Percentiles rank a stretch among this genome's conserved stretches.
Conservation (phyloP, 108 stramenopile genomes). For the Cyclotella cryptica region DNA sequence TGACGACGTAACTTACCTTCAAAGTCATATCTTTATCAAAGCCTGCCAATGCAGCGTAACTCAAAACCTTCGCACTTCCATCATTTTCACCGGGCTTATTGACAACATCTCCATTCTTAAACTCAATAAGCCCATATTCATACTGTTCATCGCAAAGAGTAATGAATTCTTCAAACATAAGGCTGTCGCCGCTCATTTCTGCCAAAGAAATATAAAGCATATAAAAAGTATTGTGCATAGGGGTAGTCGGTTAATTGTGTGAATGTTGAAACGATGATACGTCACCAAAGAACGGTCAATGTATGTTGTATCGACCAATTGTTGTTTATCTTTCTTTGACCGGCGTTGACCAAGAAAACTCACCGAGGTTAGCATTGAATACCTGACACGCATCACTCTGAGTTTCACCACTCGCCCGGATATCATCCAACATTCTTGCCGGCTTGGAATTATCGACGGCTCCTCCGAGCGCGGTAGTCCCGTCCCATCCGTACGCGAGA, state of each 20-base stretch:
- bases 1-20: conserved; percentile 52
- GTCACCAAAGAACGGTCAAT: too few species aligned
- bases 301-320: too few species aligned
- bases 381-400: conserved; percentile 80
- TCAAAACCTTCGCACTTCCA: conserved; percentile 83
- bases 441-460: conserved; percentile 81
- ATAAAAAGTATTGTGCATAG: neutral
- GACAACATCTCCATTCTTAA: conserved; percentile 85
- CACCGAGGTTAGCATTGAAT: conserved; percentile 80
- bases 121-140: conserved; percentile 78
- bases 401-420: conserved; percentile 84
- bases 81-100: conserved; percentile 88
- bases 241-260: neutral
- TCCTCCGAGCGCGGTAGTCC: conserved; percentile 84
- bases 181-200: conserved; percentile 79
- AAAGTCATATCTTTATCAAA: conserved; percentile 86
- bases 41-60: conserved; percentile 80
- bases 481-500: conserved; percentile 84
- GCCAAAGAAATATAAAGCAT: too few species aligned
- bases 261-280: neutral
- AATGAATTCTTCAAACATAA: conserved; percentile 88
- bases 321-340: too few species aligned
- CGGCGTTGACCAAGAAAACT: neutral
- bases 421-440: conserved; percentile 83
- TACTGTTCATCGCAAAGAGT: conserved; percentile 78